Percentiles rank a stretch among this genome's conserved stretches.
phyloP scores from a whole-genome alignment of 805 yeast genomes.

The Candida hispaniensis region DNA sequence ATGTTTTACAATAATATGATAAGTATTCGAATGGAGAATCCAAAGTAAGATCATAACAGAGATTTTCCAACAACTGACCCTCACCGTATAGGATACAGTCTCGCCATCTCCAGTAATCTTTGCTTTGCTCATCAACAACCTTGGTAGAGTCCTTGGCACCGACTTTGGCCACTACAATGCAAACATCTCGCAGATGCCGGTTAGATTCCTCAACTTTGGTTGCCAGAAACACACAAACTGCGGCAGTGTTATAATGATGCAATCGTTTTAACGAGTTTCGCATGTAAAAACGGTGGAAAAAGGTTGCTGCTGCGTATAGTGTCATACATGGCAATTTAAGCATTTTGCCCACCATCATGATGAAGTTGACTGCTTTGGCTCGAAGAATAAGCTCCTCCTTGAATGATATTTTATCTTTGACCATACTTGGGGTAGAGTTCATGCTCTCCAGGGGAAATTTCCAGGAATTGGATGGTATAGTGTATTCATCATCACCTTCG shows the following conservation, averaged over 20 bases:
- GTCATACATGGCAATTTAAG: conserved; percentile 40
- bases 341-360: conserved; percentile 36
- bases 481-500: neutral
- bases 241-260: conserved; percentile 43
- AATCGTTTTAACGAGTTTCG: conserved; percentile 33
- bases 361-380: conserved; percentile 39
- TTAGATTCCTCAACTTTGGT: conserved; percentile 45
- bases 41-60: conserved; percentile 40
- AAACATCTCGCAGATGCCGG: conserved; percentile 39
- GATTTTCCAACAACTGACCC: conserved; percentile 35
- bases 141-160: conserved; percentile 36
- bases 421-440: conserved; percentile 30
- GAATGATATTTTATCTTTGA: conserved; percentile 28
- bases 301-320: conserved; percentile 38
- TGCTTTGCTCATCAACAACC: conserved; percentile 36
- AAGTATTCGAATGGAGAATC: conserved; percentile 32
- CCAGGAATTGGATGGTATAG: conserved; percentile 9
- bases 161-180: conserved; percentile 38
- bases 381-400: conserved; percentile 35
- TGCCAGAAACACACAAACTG: conserved; percentile 42
- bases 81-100: conserved; percentile 38
- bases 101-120: conserved; percentile 43
- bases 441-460: conserved; percentile 8
- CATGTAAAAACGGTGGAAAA: conserved; percentile 44
- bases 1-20: conserved; percentile 19